Percentiles rank a stretch among this genome's conserved stretches.
phyloP scores from a whole-genome alignment of 2,329 filamentous ascomycete genomes.

The Volutella citrinella region DNA sequence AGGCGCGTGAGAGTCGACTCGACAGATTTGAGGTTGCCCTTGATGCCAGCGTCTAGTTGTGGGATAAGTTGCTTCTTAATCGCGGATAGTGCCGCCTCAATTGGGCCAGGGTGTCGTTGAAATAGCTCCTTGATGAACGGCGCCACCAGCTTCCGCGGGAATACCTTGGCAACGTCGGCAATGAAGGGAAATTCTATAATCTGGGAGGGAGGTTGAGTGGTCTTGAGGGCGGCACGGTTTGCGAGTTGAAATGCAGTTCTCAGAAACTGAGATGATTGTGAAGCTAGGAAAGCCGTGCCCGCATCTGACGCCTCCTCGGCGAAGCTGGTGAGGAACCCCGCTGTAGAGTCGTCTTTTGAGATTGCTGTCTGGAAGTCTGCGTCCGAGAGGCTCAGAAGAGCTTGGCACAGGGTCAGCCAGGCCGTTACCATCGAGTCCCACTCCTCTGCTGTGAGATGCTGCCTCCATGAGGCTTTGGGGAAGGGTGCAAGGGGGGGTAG shows the following conservation, averaged over 20 bases:
- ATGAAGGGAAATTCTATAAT: slow-evolving; percentile 67
- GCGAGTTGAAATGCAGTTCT: slow-evolving; percentile 64
- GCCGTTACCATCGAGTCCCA: slow-evolving; percentile 76
- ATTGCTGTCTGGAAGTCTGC: slow-evolving; percentile 51
- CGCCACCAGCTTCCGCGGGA: slow-evolving; percentile 59
- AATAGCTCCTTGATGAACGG: slow-evolving; percentile 50
- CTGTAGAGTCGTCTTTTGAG: slow-evolving; percentile 55
- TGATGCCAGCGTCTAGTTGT: slow-evolving; percentile 59
- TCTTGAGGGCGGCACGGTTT: slow-evolving; percentile 53
- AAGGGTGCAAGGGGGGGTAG: slow-evolving; percentile 76
- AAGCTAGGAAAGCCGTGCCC: slow-evolving; percentile 33
- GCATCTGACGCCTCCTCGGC: slow-evolving; percentile 49
- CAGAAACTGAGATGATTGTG: slow-evolving; percentile 47
- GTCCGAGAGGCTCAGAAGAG: slow-evolving; percentile 59
- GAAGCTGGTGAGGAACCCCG: slow-evolving; percentile 66
- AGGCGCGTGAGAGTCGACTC: slow-evolving; percentile 55
- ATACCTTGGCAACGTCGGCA: slow-evolving; percentile 63
- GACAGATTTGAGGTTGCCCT: slow-evolving; percentile 51
- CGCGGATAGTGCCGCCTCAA: slow-evolving; percentile 55
- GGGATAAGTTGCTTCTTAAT: slow-evolving; percentile 62
- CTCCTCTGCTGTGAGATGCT: slow-evolving; percentile 63
- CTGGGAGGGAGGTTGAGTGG: slow-evolving; percentile 35
- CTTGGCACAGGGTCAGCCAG: slow-evolving; percentile 67
- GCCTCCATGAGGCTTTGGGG: slow-evolving; percentile 65
- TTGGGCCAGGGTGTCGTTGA: slow-evolving; percentile 42